These are phyloP conservation scores for Endoconidiophora polonica DNA, from an alignment of 2,329 filamentous ascomycete species.

Conservation along the genomic window DNA sequence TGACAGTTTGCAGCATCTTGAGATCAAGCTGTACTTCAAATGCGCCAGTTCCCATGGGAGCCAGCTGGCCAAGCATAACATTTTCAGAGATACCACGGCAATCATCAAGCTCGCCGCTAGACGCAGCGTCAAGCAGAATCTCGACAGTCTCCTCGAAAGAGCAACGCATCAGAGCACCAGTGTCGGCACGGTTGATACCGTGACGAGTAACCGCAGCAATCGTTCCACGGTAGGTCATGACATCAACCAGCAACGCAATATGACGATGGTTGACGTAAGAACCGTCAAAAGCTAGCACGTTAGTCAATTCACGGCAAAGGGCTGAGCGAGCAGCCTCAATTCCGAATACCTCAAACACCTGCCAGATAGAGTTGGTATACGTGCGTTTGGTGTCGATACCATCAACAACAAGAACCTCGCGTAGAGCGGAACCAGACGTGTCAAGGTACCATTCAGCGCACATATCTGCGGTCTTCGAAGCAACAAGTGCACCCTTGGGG, in stretches of 20 bases:
- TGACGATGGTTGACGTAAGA: slow-evolving; percentile 99
- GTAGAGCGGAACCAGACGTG: slow-evolving; percentile 77
- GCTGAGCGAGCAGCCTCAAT: slow-evolving; percentile 87
- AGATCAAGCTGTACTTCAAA: slow-evolving; percentile 89
- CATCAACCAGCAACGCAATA: slow-evolving; percentile 83
- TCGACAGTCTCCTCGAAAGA: slow-evolving; percentile 99
- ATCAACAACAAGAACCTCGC: slow-evolving; percentile 67
- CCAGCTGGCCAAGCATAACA: slow-evolving; percentile 93
- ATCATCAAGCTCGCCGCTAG: slow-evolving; percentile 88
- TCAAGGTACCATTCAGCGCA: slow-evolving; percentile 95
- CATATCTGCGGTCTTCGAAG: slow-evolving; percentile 52
- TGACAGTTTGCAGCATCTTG: slow-evolving; percentile 87
- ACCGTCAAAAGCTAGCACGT: slow-evolving; percentile 93
- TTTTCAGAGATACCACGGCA: slow-evolving; percentile 98
- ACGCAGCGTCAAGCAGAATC: slow-evolving; percentile 88
- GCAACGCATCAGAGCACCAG: slow-evolving; percentile 95
- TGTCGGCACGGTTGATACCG: slow-evolving; percentile 95
- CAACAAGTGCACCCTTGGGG: slow-evolving; percentile 55
- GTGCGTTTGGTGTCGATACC: slow-evolving; percentile 77
- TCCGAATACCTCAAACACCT: slow-evolving; percentile 85
- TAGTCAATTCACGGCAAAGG: slow-evolving; percentile 72
- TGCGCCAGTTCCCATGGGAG: slow-evolving; percentile 91
- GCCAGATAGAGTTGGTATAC: slow-evolving; percentile 89
- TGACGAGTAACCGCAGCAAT: slow-evolving; percentile 95
- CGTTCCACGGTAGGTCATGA: slow-evolving; percentile 90